Conservation (phyloP, 1,284 basidiomycete genomes). For the Schizophyllum commune region DNA sequence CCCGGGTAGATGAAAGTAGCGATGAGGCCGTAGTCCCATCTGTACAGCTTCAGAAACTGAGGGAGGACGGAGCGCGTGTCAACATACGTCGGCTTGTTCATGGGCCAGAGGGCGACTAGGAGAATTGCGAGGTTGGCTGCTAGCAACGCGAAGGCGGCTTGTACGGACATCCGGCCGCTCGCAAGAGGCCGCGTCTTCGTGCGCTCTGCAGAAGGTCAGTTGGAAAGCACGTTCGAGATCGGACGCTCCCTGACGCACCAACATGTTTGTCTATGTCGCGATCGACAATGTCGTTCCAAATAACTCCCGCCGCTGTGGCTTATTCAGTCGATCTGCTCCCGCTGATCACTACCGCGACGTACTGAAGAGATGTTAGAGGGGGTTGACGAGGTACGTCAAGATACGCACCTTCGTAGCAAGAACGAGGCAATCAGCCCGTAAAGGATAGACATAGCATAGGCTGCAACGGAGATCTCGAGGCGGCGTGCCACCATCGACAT, state of each 20-base stretch:
- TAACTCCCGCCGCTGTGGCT: not conserved
- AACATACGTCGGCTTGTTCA: not conserved
- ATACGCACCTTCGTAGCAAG: constrained; percentile 36
- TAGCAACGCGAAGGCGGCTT: constrained; percentile 31
- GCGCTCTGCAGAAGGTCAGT: constrained; percentile 25
- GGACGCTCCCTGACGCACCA: constrained; percentile 24
- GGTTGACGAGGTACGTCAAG: constrained; percentile 28
- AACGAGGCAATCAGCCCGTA: constrained; percentile 30
- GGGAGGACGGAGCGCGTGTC: not conserved
- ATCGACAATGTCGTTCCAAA: constrained; percentile 43
- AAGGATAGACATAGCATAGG: constrained; percentile 23
- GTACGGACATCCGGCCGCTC: constrained; percentile 38
- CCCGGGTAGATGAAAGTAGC: not conserved
- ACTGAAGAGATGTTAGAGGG: not conserved
- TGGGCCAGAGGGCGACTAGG: not conserved
- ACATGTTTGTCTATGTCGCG: constrained; percentile 42
- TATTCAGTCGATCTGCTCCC: not conserved
- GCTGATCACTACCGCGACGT: not conserved
- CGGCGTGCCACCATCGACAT: constrained; percentile 37
- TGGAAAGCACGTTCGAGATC: not conserved
- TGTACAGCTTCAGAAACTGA: not conserved
- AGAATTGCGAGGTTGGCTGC: not conserved
- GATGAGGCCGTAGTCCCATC: not conserved
- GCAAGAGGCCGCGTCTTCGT: constrained; percentile 39
- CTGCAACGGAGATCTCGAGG: constrained; percentile 19